Evolutionary conservation across 371 early-diverging fungal species (phyloP), one percentile per base, ranked within the genome.

Genomic region (Smittium culicis): DNA sequence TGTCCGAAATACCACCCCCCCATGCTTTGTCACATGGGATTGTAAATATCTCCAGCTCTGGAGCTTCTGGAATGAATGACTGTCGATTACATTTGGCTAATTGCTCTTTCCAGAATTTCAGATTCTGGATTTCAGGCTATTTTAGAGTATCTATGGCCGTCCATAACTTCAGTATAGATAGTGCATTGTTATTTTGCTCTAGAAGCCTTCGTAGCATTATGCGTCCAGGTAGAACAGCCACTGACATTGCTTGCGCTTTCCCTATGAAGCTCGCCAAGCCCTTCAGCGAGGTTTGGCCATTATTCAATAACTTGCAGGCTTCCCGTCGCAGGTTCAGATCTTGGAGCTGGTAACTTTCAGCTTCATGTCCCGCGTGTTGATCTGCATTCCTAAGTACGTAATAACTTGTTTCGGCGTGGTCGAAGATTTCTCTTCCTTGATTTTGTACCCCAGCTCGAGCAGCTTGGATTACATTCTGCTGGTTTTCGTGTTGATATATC

Each of bases 371-470:
- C 8, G 3, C 24, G 76, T 75, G 45, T 76, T 76, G 59, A 76
- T 74, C 25, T 70, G 72, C 45, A 76, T 72, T 0, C 76, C 75
- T 8, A 76, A 66, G 65, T 74, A 73, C 30, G 70, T 34, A 63
- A 74, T 74, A 67, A 66, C 72, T 64, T 76, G 76, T 59, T 75
- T 71, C 0, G 74, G 76, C 57, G 69, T 27, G 33, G 75, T 55
- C 31, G 69, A 71, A 0, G 76, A 76, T 0, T 72, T 67, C 16
- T 58, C n/a, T 61, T 66, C 58, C 35, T 74, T 73, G 32, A 76
- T 70, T 59, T 75, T 58, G 34, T 75, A 76, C 0, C 76, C 76
- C 0, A 74, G 70, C 8, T 65, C 61, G 0, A 34, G 32, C 29
- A 76, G 59, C 29, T 76, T 74, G 5, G 68, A 61, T 30, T 67